These are phyloP conservation scores for Ascochyta lentis DNA, from an alignment of 2,329 filamentous ascomycete species.

Conservation along the genomic window DNA sequence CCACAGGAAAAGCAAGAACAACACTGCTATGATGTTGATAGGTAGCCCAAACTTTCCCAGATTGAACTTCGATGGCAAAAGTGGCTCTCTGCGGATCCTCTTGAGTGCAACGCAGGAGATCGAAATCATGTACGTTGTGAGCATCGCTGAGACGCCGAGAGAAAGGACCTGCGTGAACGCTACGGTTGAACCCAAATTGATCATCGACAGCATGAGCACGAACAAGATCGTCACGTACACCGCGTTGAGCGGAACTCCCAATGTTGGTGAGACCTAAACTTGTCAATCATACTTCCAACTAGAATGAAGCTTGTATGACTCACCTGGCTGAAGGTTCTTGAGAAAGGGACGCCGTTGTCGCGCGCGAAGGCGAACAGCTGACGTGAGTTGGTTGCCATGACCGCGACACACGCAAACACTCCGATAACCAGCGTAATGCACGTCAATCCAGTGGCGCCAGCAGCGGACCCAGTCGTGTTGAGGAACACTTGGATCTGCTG, in stretches of 20 bases:
- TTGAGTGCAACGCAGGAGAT: constrained; percentile 56
- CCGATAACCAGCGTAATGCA: constrained; percentile 31
- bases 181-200: constrained; percentile 37
- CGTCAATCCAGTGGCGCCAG: constrained; percentile 27
- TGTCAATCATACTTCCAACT: too few species aligned
- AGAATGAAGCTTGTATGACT: not conserved
- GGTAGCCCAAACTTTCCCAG: constrained; percentile 53
- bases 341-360: constrained; percentile 40
- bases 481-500: constrained; percentile 35
- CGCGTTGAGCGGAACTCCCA: constrained; percentile 34
- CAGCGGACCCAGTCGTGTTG: constrained; percentile 28
- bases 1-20: constrained; percentile 51
- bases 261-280: constrained; percentile 23
- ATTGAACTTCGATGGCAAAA: constrained; percentile 55
- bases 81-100: constrained; percentile 50
- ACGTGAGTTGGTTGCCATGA: constrained; percentile 33
- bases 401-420: constrained; percentile 28
- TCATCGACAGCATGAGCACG: constrained; percentile 32
- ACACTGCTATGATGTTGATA: constrained; percentile 51
- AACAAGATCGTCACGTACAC: constrained; percentile 28
- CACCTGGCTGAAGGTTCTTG: constrained; percentile 26
- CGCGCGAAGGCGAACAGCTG: constrained; percentile 41
- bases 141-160: constrained; percentile 21
- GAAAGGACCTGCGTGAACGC: constrained; percentile 31
- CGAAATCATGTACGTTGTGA: constrained; percentile 45